Conservation (phyloP, 2,329 filamentous ascomycete genomes). For the Dothidotthia symphoricarpi region DNA sequence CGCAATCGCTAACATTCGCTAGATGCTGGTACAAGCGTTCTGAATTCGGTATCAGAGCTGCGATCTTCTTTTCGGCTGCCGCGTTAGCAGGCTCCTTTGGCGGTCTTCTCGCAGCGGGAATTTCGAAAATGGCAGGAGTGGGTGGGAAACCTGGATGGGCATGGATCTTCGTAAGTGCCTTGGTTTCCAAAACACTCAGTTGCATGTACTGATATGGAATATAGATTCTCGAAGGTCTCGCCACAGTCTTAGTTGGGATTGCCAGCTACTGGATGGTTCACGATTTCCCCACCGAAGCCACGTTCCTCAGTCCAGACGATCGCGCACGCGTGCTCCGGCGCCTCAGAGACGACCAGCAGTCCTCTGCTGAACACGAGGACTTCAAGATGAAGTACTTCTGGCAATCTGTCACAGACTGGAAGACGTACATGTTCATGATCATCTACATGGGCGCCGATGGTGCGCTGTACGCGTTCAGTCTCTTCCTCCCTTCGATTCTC, state of each 20-base stretch:
- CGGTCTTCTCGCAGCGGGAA: slow-evolving; percentile 69
- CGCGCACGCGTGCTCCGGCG: slow-evolving; percentile 70
- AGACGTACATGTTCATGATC: slow-evolving; percentile 72
- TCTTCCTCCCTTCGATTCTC: slow-evolving; percentile 81
- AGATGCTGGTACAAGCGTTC: slow-evolving; percentile 75
- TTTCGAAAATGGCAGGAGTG: slow-evolving; percentile 66
- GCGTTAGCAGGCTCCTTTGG: slow-evolving; percentile 77
- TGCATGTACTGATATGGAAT: slow-evolving; percentile 1
- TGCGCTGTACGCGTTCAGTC: slow-evolving; percentile 70
- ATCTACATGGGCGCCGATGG: slow-evolving; percentile 75
- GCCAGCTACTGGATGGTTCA: slow-evolving; percentile 71
- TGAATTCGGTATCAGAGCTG: slow-evolving; percentile 77
- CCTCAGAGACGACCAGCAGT: slow-evolving; percentile 68
- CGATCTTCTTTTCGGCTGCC: slow-evolving; percentile 81
- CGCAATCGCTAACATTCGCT: not conserved
- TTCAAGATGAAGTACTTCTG: slow-evolving; percentile 73
- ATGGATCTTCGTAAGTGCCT: slow-evolving; percentile 46
- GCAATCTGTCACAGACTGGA: slow-evolving; percentile 75
- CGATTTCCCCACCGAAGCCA: slow-evolving; percentile 73
- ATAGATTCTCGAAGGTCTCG: slow-evolving; percentile 63
- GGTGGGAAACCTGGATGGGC: slow-evolving; percentile 47
- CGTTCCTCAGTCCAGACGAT: slow-evolving; percentile 68
- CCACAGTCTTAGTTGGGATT: slow-evolving; percentile 67
- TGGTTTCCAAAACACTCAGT: not conserved
- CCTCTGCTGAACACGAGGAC: slow-evolving; percentile 70